Evolutionary conservation across 2,329 filamentous ascomycete genomes (phyloP).

Genomic region (Canariomyces notabilis): DNA sequence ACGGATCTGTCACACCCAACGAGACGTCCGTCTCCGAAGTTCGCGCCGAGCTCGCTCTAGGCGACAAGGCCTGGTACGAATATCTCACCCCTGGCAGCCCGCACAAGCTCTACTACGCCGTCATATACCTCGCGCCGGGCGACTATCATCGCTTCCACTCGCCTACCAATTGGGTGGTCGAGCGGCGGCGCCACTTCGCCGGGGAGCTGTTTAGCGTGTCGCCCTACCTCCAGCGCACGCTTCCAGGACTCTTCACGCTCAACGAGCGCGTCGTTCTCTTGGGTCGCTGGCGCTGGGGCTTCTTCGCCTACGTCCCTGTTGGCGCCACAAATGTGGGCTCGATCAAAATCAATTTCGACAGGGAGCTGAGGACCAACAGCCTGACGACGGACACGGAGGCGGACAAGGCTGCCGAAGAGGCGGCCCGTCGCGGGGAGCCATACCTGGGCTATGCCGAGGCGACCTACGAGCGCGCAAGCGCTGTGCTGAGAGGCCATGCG

Average conservation of each 20-base stretch:
- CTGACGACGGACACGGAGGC: slow-evolving; percentile 89
- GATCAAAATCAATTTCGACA: slow-evolving; percentile 95
- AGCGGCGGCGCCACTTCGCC: slow-evolving; percentile 92
- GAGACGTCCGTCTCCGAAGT: slow-evolving; percentile 77
- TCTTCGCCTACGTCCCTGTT: slow-evolving; percentile 94
- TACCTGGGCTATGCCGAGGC: slow-evolving; percentile 93
- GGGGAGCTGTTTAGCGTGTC: slow-evolving; percentile 94
- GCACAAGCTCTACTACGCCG: slow-evolving; percentile 83
- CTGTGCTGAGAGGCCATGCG: slow-evolving; percentile 75
- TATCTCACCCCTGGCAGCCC: slow-evolving; percentile 56
- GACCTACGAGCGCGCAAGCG: slow-evolving; percentile 73
- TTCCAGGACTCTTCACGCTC: slow-evolving; percentile 91
- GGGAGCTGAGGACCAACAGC: slow-evolving; percentile 87
- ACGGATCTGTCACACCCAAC: slow-evolving; percentile 66
- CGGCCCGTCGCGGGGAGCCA: slow-evolving; percentile 67
- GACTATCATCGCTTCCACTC: slow-evolving; percentile 99
- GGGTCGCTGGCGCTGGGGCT: slow-evolving; percentile 92
- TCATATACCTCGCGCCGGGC: slow-evolving; percentile 92
- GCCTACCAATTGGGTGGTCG: slow-evolving; percentile 90
- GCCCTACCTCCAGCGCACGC: slow-evolving; percentile 85
- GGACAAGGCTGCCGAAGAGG: slow-evolving; percentile 77
- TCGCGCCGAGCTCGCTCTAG: slow-evolving; percentile 72
- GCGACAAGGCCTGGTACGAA: slow-evolving; percentile 65
- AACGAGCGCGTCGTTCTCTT: slow-evolving; percentile 94
- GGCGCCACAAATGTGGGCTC: slow-evolving; percentile 96